phyloP scores from a whole-genome alignment of 306 rosid species.

The Cucumis hystrix region DNA sequence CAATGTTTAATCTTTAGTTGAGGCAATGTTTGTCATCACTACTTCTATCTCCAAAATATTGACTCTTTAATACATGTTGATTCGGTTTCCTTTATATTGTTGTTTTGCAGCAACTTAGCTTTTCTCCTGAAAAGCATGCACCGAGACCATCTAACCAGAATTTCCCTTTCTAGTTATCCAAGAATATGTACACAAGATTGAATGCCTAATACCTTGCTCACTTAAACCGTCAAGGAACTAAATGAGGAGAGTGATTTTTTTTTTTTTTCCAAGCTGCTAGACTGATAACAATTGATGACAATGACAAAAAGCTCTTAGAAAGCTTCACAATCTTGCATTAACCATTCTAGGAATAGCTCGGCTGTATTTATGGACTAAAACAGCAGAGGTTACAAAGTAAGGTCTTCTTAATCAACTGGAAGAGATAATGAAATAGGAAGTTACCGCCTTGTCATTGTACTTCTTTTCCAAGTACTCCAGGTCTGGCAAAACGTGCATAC shows the following conservation, averaged over 20 bases:
- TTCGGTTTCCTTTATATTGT: background rate
- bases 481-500: constrained; percentile 96
- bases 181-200: background rate
- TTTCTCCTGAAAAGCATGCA: background rate
- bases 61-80: background rate
- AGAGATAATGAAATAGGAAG: constrained; percentile 10
- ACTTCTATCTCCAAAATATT: background rate
- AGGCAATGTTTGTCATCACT: background rate
- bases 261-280: background rate
- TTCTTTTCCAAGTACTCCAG: constrained; percentile 80
- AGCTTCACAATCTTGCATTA: too few species aligned
- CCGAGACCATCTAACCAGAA: background rate
- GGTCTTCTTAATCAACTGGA: background rate
- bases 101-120: background rate
- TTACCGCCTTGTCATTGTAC: constrained; percentile 85
- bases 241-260: background rate
- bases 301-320: too few species aligned
- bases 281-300: background rate
- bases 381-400: background rate
- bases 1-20: background rate
- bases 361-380: too few species aligned
- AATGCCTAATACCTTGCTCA: background rate
- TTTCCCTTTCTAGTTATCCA: background rate
- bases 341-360: too few species aligned
- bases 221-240: background rate